Conservation (phyloP, 176 grass and related monocot species). For the Carex parvula region DNA sequence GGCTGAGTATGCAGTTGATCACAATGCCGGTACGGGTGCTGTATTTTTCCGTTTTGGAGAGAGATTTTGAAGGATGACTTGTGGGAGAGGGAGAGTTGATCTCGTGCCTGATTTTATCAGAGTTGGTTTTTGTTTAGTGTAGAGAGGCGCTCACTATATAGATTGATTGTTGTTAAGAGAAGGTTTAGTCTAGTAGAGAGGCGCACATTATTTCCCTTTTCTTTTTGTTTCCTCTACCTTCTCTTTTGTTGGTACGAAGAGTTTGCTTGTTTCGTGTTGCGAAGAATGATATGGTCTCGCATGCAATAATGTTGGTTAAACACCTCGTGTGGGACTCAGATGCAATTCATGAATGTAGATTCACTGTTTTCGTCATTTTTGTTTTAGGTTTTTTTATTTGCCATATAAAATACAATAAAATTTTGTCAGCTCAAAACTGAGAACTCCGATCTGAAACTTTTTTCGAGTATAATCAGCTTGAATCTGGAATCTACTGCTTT, state of each 20-base stretch:
- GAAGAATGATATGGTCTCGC: background rate
- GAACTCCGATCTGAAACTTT: too few species aligned
- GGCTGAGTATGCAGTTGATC: slow-evolving; percentile 87
- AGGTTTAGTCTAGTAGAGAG: slow-evolving; percentile 1
- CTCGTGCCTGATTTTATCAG: background rate
- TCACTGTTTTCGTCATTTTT: background rate
- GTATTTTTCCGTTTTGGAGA: slow-evolving; percentile 93
- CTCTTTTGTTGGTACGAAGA: background rate
- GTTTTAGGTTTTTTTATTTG: background rate
- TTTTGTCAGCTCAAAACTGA: background rate
- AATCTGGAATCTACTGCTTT: background rate
- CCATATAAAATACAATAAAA: background rate
- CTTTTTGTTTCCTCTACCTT: background rate
- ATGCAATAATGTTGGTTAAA: slow-evolving; percentile 18
- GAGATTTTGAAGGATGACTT: slow-evolving; percentile 51
- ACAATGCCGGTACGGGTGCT: slow-evolving; percentile 78
- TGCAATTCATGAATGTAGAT: background rate
- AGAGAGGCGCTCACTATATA: slow-evolving; percentile 10
- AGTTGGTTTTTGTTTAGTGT: slow-evolving; percentile 20
- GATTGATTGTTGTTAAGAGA: slow-evolving; percentile 12
- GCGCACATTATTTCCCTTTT: too few species aligned
- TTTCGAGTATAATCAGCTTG: too few species aligned
- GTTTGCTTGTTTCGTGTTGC: background rate
- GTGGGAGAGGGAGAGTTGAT: background rate
- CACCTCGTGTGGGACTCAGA: background rate